Conservation (phyloP, 2,329 filamentous ascomycete genomes). For the Hortaea werneckii region DNA sequence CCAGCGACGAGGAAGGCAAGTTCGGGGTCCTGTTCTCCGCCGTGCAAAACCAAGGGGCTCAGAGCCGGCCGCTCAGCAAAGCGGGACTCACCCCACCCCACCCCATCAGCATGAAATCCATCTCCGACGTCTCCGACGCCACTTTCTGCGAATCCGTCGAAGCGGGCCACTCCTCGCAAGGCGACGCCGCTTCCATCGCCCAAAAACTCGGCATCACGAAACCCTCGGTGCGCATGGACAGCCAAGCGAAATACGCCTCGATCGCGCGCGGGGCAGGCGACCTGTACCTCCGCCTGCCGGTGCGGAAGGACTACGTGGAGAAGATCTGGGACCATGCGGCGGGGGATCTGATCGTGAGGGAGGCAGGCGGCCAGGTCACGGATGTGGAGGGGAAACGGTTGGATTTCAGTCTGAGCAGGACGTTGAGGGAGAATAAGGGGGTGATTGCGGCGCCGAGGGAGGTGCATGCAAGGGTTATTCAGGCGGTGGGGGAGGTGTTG, state of each 20-base stretch:
- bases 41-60: conserved; percentile 67
- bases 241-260: conserved; percentile 93
- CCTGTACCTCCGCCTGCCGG: conserved; percentile 83
- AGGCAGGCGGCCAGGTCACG: conserved; percentile 85
- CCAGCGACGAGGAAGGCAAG: conserved; percentile 61
- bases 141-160: conserved; percentile 97
- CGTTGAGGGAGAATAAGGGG: conserved; percentile 81
- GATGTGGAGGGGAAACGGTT: conserved; percentile 77
- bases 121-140: conserved; percentile 64
- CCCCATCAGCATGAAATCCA: conserved; percentile 67
- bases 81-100: conserved; percentile 46
- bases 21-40: conserved; percentile 78
- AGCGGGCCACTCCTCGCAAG: conserved; percentile 81
- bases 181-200: conserved; percentile 77
- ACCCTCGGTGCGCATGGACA: conserved; percentile 91
- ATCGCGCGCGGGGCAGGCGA: conserved; percentile 91
- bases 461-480: conserved; percentile 66
- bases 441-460: conserved; percentile 76
- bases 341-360: conserved; percentile 84
- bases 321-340: conserved; percentile 99
- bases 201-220: conserved; percentile 75
- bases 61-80: conserved; percentile 59
- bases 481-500: conserved; percentile 73
- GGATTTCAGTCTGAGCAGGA: conserved; percentile 80
- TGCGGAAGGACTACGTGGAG: conserved; percentile 81